These are phyloP conservation scores for Leishmania amazonensis DNA, from an alignment of 208 protist genomes.

Conservation along the genomic window DNA sequence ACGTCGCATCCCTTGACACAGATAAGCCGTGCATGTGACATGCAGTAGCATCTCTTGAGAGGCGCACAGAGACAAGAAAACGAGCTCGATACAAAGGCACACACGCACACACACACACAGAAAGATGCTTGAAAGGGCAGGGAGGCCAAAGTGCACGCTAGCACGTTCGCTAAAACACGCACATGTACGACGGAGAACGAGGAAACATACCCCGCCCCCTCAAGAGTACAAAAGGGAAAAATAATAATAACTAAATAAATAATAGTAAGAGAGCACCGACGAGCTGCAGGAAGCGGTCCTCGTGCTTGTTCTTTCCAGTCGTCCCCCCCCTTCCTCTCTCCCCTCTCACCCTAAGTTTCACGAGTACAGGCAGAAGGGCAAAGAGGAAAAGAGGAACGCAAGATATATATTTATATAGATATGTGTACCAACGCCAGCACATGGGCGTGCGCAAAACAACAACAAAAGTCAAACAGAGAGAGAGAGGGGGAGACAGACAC, in stretches of 20 bases:
- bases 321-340: not conserved
- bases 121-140: not conserved
- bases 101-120: not conserved
- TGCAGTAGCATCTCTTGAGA: not conserved
- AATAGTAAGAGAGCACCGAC: not conserved
- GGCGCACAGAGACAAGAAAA: not conserved
- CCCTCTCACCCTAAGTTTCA: not conserved
- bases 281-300: not conserved
- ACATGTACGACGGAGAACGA: not conserved
- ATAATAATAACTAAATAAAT: not conserved
- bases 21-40: not conserved
- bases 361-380: not conserved
- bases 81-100: not conserved
- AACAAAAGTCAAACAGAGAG: not conserved
- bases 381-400: not conserved
- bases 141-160: too few species aligned
- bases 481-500: not conserved
- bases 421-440: not conserved
- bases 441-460: not conserved
- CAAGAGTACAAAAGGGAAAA: not conserved
- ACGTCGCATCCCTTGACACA: not conserved
- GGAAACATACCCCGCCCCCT: too few species aligned
- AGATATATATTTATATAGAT: not conserved
- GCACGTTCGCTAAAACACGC: not conserved
- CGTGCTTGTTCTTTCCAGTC: not conserved